Base-by-base conservation (phyloP, 768 basidiomycete species). In the Xerocomellus amylosporus region DNA sequence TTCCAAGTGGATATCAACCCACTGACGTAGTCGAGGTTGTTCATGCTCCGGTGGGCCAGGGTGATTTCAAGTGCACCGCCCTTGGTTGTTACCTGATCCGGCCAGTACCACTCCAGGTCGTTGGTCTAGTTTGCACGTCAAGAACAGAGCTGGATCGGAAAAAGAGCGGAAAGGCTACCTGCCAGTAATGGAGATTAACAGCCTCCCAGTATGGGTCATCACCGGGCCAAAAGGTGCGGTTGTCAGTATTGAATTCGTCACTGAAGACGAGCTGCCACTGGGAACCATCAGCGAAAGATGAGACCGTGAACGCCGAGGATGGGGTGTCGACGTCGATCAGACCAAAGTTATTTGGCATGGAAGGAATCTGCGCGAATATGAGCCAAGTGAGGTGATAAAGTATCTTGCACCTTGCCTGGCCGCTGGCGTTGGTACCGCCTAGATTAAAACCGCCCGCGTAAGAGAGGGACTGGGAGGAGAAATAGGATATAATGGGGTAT, bases 141-240 rank as follows among this genome's bases (percentile, higher is more conserved):
- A 49, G 6, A 51, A 41, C 17, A 39, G 45, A 37, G 28, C 39
- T 12, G 36, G 44, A 53, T 39, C 37, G 31, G 56, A 26, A 19
- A 4, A 45, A 39, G 10, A 28, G 34, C 41, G 41, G 10, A n/a
- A 20, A 24, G 10, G 69, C 34, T 43, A 81, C 81, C 70, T 77
- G 74, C 88, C 89, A 91, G 61, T 90, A 92, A 66, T 92, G 86
- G 44, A 92, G 76, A 71, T 91, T 79, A 3, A 77, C 85, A 38
- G 89, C 90, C 69, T 92, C 90, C 90, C 90, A 92, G 67, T 87
- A 93, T 8, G 92, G 88, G 70, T 95, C 93, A 67, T 94, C 90
- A 20, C 81, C 79, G n/a, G 68, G 52, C 90, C 91, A 46, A 68
- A 94, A 94, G 0, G 87, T 81, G 36, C 93, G 82, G 15, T 88